Base-by-base conservation (phyloP, 495 filamentous ascomycete genomes). In the Trichocladium antarcticum region DNA sequence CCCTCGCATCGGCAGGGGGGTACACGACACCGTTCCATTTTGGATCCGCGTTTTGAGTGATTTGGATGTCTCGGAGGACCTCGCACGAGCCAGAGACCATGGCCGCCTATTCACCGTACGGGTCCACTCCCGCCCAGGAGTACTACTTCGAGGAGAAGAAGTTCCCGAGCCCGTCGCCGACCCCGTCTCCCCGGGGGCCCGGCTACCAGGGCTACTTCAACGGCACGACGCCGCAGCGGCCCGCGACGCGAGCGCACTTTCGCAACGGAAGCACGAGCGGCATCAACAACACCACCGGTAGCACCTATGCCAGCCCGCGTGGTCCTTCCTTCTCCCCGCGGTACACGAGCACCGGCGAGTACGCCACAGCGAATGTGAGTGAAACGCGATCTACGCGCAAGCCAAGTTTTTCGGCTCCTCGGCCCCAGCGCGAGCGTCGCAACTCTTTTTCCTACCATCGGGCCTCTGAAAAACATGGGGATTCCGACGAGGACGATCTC, bases 401-500 rank as follows among this genome's bases (percentile, higher is more conserved):
- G 62, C 66, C 63, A 60, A 73, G 69, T 63, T 73, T 66, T 55
- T 68, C 72, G 58, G 65, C 59, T 53, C 63, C 61, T 42, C 37
- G 42, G 53, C 57, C 71, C 51, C 57, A 52, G 63, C 66, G 60
- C 64, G 71, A 73, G 67, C 70, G 69, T 54, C 72, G 67, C 58
- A 66, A 58, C 58, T 75, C 72, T 17, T 72, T 65, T 61, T 70
- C 74, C 64, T 71, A 68, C 61, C 62, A 74, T 72, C 75, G 70
- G 67, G 61, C 74, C 68, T 70, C 72, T 58, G 58, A 60, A 42
- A 55, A 57, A 35, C 65, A 75, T 73, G 74, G 71, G 67, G 74
- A 77, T 57, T 77, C 74, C 65, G 75, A 79, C 70, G 74, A 77
- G 67, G 75, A 77, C 67, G 75, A 79, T 63, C 62, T 68, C 57